A percentile compares a stretch with the other conserved stretches of the same genome.
Evolutionary conservation across 352 stramenopile genomes (phyloP).

Genomic region (Globisporangium mamillatum): DNA sequence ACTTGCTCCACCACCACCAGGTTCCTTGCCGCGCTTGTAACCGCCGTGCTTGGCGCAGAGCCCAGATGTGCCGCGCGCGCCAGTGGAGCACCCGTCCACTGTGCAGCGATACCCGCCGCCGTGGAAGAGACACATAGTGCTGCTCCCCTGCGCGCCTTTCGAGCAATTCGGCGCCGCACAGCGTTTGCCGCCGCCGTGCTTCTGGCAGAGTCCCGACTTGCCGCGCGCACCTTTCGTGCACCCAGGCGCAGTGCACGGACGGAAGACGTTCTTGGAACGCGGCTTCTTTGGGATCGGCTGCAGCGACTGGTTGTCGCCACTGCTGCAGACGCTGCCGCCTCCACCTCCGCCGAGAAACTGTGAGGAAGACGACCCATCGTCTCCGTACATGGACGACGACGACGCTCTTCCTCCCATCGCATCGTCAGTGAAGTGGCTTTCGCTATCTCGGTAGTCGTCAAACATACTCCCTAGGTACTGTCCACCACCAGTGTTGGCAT

Average conservation of each 20-base stretch:
- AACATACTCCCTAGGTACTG: background rate
- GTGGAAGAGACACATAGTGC: conserved; percentile 75
- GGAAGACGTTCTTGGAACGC: conserved; percentile 72
- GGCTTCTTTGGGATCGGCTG: conserved; percentile 54
- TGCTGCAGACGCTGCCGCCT: too few relatives aligned
- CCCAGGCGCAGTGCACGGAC: conserved; percentile 48
- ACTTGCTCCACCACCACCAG: conserved; percentile 1
- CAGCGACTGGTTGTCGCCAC: conserved; percentile 18
- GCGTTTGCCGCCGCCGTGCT: conserved; percentile 82
- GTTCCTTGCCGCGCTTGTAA: conserved; percentile 56
- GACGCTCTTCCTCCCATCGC: background rate
- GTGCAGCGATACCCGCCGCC: conserved; percentile 84
- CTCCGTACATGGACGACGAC: conserved; percentile 7
- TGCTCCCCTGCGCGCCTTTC: conserved; percentile 83
- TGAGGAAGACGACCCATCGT: background rate
- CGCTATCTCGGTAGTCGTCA: conserved; percentile 9
- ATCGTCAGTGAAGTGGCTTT: background rate
- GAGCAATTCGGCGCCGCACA: conserved; percentile 56
- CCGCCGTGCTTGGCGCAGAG: conserved; percentile 80
- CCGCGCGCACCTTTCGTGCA: conserved; percentile 79
- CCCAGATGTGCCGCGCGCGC: conserved; percentile 66
- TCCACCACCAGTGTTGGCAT: background rate
- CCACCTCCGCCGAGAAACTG: background rate
- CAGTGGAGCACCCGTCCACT: conserved; percentile 65
- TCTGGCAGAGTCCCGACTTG: conserved; percentile 81